These are phyloP conservation scores for Cubamyces lactineus DNA, from an alignment of 768 basidiomycete species.

Conservation along the genomic window DNA sequence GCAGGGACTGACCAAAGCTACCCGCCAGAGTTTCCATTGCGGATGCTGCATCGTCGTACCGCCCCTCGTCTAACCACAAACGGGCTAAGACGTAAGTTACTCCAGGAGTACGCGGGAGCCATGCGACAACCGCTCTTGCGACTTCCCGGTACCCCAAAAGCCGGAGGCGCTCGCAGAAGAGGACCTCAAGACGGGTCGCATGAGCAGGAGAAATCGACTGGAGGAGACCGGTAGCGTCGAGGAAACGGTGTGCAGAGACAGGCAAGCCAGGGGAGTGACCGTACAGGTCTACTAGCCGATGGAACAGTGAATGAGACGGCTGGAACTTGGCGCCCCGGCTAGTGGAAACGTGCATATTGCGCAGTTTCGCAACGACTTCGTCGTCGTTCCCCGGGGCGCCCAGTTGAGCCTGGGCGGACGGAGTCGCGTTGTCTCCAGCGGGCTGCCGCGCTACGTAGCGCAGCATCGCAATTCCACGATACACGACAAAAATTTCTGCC, in stretches of 20 bases:
- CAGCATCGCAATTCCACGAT: conserved; percentile 75
- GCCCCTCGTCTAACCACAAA: conserved; percentile 65
- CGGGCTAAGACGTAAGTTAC: conserved; percentile 74
- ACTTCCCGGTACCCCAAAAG: conserved; percentile 62
- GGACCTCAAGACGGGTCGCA: conserved; percentile 67
- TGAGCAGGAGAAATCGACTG: conserved; percentile 69
- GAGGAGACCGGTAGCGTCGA: conserved; percentile 67
- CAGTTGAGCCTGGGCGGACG: conserved; percentile 36
- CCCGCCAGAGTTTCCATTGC: conserved; percentile 76
- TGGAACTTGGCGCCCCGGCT: conserved; percentile 39
- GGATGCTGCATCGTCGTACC: conserved; percentile 72
- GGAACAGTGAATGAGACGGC: conserved; percentile 64
- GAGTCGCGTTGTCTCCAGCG: conserved; percentile 43
- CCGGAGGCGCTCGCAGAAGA: conserved; percentile 73
- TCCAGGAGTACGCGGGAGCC: conserved; percentile 80
- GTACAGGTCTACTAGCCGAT: conserved; percentile 60
- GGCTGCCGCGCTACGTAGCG: conserved; percentile 64
- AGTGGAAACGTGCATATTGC: conserved; percentile 65
- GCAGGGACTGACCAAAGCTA: conserved; percentile 62
- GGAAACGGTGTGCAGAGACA: conserved; percentile 67
- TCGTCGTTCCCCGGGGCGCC: conserved; percentile 49
- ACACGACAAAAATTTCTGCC: conserved; percentile 78
- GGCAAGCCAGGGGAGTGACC: conserved; percentile 54
- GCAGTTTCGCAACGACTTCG: conserved; percentile 64
- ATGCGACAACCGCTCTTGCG: conserved; percentile 67